phyloP scores from a whole-genome alignment of 2,329 filamentous ascomycete genomes.

The Fonsecaea pugnacius region DNA sequence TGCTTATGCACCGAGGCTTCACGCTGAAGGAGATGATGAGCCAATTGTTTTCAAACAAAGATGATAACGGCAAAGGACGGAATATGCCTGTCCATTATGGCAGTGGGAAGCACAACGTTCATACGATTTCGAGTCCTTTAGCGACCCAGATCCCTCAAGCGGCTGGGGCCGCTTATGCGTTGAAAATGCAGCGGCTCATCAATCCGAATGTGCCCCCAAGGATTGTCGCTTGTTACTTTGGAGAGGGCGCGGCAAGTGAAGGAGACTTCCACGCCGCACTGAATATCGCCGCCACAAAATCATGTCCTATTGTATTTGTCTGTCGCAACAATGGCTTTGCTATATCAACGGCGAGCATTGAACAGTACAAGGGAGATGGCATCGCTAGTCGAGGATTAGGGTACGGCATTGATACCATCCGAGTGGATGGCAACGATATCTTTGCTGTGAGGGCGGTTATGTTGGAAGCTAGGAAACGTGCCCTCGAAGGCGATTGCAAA shows the following conservation, averaged over 20 bases:
- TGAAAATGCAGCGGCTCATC: constrained; percentile 77
- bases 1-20: constrained; percentile 88
- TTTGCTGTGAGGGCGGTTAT: constrained; percentile 85
- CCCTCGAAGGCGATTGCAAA: constrained; percentile 76
- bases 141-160: constrained; percentile 91
- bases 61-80: constrained; percentile 78
- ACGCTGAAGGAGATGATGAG: constrained; percentile 89
- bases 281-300: constrained; percentile 86
- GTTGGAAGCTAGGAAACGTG: constrained; percentile 74
- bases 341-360: constrained; percentile 84
- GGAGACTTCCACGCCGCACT: constrained; percentile 90
- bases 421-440: constrained; percentile 93
- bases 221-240: constrained; percentile 83
- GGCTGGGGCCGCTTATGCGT: constrained; percentile 80
- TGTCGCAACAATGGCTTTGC: constrained; percentile 94
- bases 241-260: constrained; percentile 86
- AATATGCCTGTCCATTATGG: constrained; percentile 97
- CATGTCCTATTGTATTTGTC: constrained; percentile 86
- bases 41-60: constrained; percentile 85
- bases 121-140: constrained; percentile 82
- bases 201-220: constrained; percentile 70
- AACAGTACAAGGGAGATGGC: constrained; percentile 89
- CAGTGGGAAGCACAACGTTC: constrained; percentile 81
- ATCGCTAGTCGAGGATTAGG: constrained; percentile 85
- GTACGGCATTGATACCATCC: constrained; percentile 91